phyloP scores from a whole-genome alignment of 495 filamentous ascomycete genomes.

The Penicillium taxi region DNA sequence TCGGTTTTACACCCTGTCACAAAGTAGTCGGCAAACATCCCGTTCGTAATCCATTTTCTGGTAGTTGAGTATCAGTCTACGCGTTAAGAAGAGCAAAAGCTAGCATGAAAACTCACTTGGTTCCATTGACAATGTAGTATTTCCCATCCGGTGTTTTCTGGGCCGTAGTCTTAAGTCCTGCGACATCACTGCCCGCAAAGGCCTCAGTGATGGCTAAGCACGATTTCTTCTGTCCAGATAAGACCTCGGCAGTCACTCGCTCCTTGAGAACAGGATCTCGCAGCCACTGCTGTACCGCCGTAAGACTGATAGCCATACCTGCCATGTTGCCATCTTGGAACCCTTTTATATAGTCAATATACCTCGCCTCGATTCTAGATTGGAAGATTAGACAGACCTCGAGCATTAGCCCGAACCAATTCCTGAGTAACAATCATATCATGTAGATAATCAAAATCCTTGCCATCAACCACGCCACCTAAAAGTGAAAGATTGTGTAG shows the following conservation, averaged over 20 bases:
- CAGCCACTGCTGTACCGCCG: slow-evolving; percentile 73
- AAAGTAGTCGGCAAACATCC: slow-evolving; percentile 76
- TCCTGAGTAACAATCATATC: slow-evolving; percentile 74
- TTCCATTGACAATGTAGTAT: slow-evolving; percentile 79
- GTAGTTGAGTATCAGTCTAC: neutral
- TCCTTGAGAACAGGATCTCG: slow-evolving; percentile 58
- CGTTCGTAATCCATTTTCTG: slow-evolving; percentile 88
- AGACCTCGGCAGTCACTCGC: slow-evolving; percentile 59
- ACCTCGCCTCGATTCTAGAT: neutral
- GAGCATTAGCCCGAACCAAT: slow-evolving; percentile 56
- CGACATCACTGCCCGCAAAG: slow-evolving; percentile 83
- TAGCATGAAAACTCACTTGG: slow-evolving; percentile 42
- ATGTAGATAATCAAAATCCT: slow-evolving; percentile 86
- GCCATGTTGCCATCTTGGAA: slow-evolving; percentile 57
- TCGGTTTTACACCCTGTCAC: slow-evolving; percentile 73
- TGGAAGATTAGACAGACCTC: slow-evolving; percentile 40
- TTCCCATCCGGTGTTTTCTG: slow-evolving; percentile 75
- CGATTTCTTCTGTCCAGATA: slow-evolving; percentile 79
- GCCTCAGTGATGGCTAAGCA: slow-evolving; percentile 83
- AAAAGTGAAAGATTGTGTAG: slow-evolving; percentile 61
- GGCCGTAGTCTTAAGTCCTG: slow-evolving; percentile 73
- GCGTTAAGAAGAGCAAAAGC: neutral
- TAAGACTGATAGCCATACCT: slow-evolving; percentile 77
- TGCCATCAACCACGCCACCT: slow-evolving; percentile 61
- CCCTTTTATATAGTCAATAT: slow-evolving; percentile 11